These are phyloP conservation scores for Mycosphaerella sp. DNA, from an alignment of 2,329 filamentous ascomycete genomes.

Conservation along the genomic window DNA sequence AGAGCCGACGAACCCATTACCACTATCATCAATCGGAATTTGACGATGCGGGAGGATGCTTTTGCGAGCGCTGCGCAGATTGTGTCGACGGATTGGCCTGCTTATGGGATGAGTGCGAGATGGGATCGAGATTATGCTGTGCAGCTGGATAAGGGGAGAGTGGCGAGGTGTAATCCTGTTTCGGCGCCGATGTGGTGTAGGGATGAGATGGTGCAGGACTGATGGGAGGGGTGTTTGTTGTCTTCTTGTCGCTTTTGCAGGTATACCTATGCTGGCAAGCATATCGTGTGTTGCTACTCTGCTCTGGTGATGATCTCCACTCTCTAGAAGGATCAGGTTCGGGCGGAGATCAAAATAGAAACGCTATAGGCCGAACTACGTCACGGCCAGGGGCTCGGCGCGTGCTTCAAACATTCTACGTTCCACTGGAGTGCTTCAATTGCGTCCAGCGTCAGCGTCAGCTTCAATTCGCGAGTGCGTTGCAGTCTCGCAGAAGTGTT, in stretches of 20 bases:
- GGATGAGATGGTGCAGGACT: conserved; percentile 27
- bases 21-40: conserved; percentile 39
- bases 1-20: conserved; percentile 43
- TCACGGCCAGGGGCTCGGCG: not conserved
- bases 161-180: conserved; percentile 37
- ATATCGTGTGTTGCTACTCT: no score
- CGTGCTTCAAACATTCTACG: not conserved
- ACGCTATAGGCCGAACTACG: no score
- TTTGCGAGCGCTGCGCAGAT: conserved; percentile 46
- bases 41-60: conserved; percentile 40
- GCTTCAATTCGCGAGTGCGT: not conserved
- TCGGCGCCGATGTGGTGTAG: conserved; percentile 34
- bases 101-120: conserved; percentile 42
- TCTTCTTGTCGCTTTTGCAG: no score
- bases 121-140: conserved; percentile 45
- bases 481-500: not conserved
- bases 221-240: not conserved
- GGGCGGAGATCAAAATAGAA: not conserved
- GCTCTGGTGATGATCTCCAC: no score
- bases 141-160: conserved; percentile 27
- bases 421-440: not conserved
- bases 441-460: no score
- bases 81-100: conserved; percentile 46
- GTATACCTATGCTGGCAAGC: no score
- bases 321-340: no score